Evolutionary conservation across 2,329 filamentous ascomycete genomes (phyloP), one percentile per base, ranked within the genome.

Genomic region (Septoria petroselini): DNA sequence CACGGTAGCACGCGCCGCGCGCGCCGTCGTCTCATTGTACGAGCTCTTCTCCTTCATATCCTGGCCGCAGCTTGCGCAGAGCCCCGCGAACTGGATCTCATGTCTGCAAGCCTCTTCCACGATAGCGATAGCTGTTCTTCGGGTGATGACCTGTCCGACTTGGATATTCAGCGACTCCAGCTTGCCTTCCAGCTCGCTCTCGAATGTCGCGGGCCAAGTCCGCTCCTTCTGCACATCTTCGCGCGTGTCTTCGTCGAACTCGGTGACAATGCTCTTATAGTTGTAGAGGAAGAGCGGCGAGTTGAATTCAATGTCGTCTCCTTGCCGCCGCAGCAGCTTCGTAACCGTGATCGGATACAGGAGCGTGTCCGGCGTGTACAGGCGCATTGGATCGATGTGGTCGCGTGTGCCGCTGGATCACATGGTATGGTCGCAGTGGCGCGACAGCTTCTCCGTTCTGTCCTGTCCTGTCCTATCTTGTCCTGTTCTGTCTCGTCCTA

Each of bases 281-380:
- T 83, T 84, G 77, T 96, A 98, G 68, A 87, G 82, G 67, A 98
- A 84, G 48, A 97, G 78, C 48, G 83, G 79, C 63, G 90, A 86
- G 65, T 88, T 78, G 69, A 86, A 86, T 63, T 82, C 78, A 64
- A 98, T 80, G 55, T 79, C 67, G 62, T 95, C 88, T 69, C 87
- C 86, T 15, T 81, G 80, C 58, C 77, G 74, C 70, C 89, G 90
- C 59, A 91, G 80, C 54, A 97, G 78, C 70, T 88, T 86, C 62
- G 84, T 90, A 71, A 98, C 85, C 61, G 86, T 95, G 71, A 97
- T 91, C 63, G 93, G 93, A 71, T 97, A 98, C 71, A 86, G 86
- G 61, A 96, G 81, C 71, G 67, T 67, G 53, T 67, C 64, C 54
- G 73, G 71, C 41, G 75, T 76, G 65, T 64, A 62, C 60, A 77